Evolutionary conservation across 2,329 filamentous ascomycete genomes (phyloP), one percentile per base, ranked within the genome.

Genomic region (Lasiodiplodia gonubiensis): DNA sequence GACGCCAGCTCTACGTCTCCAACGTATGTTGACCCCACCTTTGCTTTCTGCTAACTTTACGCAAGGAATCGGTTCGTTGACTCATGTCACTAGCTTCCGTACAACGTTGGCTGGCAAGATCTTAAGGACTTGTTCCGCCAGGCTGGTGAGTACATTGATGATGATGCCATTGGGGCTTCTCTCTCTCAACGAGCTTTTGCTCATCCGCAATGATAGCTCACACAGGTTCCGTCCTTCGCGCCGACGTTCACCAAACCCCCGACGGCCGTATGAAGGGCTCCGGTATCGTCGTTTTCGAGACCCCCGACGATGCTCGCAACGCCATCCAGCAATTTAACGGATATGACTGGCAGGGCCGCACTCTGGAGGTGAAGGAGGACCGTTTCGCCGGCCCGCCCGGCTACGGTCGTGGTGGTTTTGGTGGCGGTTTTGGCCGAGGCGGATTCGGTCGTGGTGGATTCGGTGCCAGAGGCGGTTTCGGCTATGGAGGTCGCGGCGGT

Each of bases 241-340:
- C 95, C 71, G 95, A 99, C 81, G 94, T 99, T 68, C 94, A 99
- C 80, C 85, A 92, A 69, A 92, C 94, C 66, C 92, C 92, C 14
- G 94, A 97, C 75, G 94, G 95, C 70, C 90, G 94, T 71, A 93
- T 95, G 59, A 99, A 98, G 84, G 95, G 95, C 66, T 97, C 95
- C 61, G 95, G 95, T 72, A 97, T 98, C 68, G 95, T 99, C 69
- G 93, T 95, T 51, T 99, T 97, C 78, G 95, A 99, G 79, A 94
- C 90, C 68, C 89, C 93, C 1, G 94, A 98, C 68, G 95, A 99
- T 80, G 94, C 95, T 51, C 92, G 93, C 72, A 97, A 93, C 76
- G 95, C 95, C 25, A 99, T 99, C 71, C 90, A 93, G 76, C 94
- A 97, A 73, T 99, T 98, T 85, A 97, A 98, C 77, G 95, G 95